These are phyloP conservation scores for Chytridium lagenaria DNA, from an alignment of 371 early-diverging fungal species.

Conservation along the genomic window DNA sequence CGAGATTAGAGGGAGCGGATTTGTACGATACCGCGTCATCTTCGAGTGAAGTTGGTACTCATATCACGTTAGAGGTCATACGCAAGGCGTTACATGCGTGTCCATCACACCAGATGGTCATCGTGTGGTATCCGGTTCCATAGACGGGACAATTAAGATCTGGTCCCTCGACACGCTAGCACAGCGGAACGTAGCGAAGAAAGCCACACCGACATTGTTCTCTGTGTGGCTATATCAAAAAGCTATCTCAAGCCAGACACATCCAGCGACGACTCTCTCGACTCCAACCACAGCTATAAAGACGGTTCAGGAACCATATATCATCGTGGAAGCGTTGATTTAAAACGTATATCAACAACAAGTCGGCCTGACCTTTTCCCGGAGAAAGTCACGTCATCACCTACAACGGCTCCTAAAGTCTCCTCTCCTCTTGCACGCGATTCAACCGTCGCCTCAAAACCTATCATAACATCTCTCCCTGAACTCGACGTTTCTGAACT, in stretches of 20 bases:
- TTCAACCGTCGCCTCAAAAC: constrained; percentile 3
- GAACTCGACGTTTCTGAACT: constrained; percentile 43
- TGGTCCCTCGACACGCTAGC: constrained; percentile 19
- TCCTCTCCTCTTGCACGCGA: neutral
- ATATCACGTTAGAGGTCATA: constrained; percentile 24
- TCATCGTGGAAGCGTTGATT: constrained; percentile 4
- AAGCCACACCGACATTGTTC: constrained; percentile 11
- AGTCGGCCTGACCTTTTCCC: no score
- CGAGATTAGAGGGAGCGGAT: neutral
- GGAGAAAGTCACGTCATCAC: neutral
- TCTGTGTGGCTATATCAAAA: constrained; percentile 8
- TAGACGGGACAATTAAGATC: constrained; percentile 19
- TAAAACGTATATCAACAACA: neutral
- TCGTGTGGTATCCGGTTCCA: constrained; percentile 17
- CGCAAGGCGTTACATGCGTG: constrained; percentile 7
- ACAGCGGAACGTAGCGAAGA: constrained; percentile 10
- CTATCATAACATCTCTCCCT: neutral
- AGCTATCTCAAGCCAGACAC: neutral
- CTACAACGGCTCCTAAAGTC: neutral
- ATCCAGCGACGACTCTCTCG: neutral
- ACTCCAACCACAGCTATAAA: neutral
- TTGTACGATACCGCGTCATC: neutral
- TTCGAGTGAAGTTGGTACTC: neutral
- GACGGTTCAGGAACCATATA: constrained; percentile 12
- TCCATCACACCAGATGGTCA: constrained; percentile 13